Base-by-base conservation (phyloP, 441 rosid genomes). In the Croton setiger region DNA sequence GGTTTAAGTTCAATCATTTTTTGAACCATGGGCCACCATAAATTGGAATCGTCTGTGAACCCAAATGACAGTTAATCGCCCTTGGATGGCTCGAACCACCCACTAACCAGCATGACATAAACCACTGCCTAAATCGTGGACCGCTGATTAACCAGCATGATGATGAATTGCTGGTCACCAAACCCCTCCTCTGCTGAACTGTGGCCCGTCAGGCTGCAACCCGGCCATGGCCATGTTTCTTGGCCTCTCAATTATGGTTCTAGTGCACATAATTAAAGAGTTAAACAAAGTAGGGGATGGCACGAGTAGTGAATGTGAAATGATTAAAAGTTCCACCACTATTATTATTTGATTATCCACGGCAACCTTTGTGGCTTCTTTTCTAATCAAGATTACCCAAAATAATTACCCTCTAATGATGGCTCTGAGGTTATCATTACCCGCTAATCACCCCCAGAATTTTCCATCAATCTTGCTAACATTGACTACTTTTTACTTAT, bases 271-370 rank as follows among this genome's bases (percentile, higher is more conserved):
- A 33, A 64, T 69, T 31, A 35, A 66, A 63, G 69, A 36, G 64
- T 62, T 65, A 21, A 68, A 39, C 36, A 27, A 74, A 47, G 64
- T 61, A 33, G 23, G 64, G 76, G 36, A 44, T 57, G 66, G 55
- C 75, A 37, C 47, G 39, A 69, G 68, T n/a, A 52, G 53, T 52
- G 63, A 68, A 56, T 61, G 72, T 39, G 59, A 70, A 74, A 79
- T 79, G 80, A 84, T 84, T 80, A 44, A 71, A 47, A 67, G 76
- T 69, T 77, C 81, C 85, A 74, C 85, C 78, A 78, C 78, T 41
- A 33, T 57, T 39, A 39, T 27, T 53, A 48, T 72, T 65, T 65
- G 69, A 71, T 80, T 78, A 57, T 49, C 75, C 60, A 75, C 84
- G 70, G 69, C 63, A 12, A n/a, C 33, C 47, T 61, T 60, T 58